phyloP scores from a whole-genome alignment of 1,139 yeast species.

The Ogataea hybrid region DNA sequence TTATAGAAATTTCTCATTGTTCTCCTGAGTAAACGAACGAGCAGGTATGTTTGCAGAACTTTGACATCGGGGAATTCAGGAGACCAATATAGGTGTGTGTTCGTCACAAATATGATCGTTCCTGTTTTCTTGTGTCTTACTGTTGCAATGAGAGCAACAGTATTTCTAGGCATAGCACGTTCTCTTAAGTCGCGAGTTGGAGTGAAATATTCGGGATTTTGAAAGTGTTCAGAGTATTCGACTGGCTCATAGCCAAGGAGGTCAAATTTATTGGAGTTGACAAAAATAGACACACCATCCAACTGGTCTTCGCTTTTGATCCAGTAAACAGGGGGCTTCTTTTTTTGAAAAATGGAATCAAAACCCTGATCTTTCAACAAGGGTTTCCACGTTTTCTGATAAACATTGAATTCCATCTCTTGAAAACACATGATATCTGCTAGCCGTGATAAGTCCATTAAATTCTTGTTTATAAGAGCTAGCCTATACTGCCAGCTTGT shows the following conservation, averaged over 20 bases:
- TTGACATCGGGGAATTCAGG: too few relatives aligned
- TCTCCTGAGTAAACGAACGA: too few relatives aligned
- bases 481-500: too few relatives aligned
- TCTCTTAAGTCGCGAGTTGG: conserved; percentile 38
- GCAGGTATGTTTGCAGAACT: too few relatives aligned
- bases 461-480: too few relatives aligned
- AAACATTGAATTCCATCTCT: too few relatives aligned
- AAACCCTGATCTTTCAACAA: conserved; percentile 29
- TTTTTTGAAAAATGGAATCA: conserved; percentile 45
- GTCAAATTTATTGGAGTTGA: conserved; percentile 45
- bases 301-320: conserved; percentile 40
- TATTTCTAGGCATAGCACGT: conserved; percentile 48
- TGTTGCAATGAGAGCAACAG: conserved; percentile 51
- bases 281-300: conserved; percentile 59
- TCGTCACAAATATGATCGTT: conserved; percentile 44
- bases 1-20: too few relatives aligned
- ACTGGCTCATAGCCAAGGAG: conserved; percentile 41
- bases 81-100: too few relatives aligned
- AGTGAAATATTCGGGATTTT: conserved; percentile 33
- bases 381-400: conserved; percentile 42
- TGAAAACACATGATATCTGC: too few relatives aligned
- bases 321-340: conserved; percentile 53
- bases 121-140: conserved; percentile 42
- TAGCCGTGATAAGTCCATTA: too few relatives aligned
- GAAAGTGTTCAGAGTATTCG: conserved; percentile 42